phyloP scores from a whole-genome alignment of 805 yeast species.

The Candida andamanensis region DNA sequence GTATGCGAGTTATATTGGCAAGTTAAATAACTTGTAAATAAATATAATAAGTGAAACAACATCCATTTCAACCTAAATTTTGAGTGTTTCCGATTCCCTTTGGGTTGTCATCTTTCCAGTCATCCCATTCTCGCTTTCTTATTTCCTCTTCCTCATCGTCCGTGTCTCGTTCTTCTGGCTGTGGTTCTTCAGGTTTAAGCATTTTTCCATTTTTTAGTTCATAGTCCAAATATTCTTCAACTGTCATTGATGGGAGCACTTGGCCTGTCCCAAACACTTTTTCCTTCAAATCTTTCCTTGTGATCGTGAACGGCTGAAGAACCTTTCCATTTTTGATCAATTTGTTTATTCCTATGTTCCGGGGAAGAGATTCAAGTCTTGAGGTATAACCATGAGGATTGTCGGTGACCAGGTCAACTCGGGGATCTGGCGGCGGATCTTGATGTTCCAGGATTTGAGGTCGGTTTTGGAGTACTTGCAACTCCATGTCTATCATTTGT shows the following conservation, averaged over 20 bases:
- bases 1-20: constrained; percentile 13
- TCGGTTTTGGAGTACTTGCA: constrained; percentile 52
- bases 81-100: constrained; percentile 87
- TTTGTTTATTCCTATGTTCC: constrained; percentile 19
- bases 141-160: constrained; percentile 61
- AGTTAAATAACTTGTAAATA: constrained; percentile 4
- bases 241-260: constrained; percentile 86
- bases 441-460: no score
- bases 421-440: constrained; percentile 2
- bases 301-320: constrained; percentile 76
- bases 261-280: constrained; percentile 91
- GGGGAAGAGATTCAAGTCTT: constrained; percentile 49
- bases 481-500: constrained; percentile 60
- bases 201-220: constrained; percentile 85
- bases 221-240: constrained; percentile 84
- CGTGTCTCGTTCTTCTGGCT: constrained; percentile 27
- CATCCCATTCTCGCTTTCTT: constrained; percentile 87
- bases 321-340: constrained; percentile 73
- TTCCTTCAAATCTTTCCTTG: constrained; percentile 51
- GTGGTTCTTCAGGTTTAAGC: constrained; percentile 41
- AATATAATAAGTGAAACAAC: neutral
- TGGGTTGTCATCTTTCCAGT: constrained; percentile 78
- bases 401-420: constrained; percentile 5
- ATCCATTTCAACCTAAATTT: constrained; percentile 28
- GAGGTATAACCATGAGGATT: constrained; percentile 51